phyloP scores from a whole-genome alignment of 2,329 filamentous ascomycete species.

The Trichoderma cornu-damae region DNA sequence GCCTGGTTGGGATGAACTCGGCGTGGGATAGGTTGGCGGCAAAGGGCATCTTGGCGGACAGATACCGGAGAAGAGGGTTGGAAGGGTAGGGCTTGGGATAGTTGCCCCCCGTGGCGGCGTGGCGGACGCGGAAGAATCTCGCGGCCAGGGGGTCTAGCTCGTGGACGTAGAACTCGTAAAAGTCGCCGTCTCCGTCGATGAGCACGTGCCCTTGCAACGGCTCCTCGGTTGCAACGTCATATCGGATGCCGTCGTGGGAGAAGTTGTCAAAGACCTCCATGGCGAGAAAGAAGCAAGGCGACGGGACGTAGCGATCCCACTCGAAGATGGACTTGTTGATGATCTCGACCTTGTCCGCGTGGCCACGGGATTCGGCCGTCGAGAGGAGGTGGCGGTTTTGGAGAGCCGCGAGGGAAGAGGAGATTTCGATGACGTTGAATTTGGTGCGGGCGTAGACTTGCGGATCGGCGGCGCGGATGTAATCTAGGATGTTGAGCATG shows the following conservation, averaged over 20 bases:
- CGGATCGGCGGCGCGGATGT: conserved; percentile 82
- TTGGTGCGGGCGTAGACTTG: conserved; percentile 91
- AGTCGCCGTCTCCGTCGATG: conserved; percentile 78
- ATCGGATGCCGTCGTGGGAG: conserved; percentile 88
- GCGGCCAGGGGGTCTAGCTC: conserved; percentile 75
- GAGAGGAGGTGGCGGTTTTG: conserved; percentile 67
- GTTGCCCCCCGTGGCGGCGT: conserved; percentile 63
- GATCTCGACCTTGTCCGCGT: conserved; percentile 83
- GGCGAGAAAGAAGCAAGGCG: conserved; percentile 94
- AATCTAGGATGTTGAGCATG: conserved; percentile 97
- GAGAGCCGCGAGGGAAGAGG: conserved; percentile 68
- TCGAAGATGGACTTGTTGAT: conserved; percentile 94
- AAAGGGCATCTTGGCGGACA: conserved; percentile 63
- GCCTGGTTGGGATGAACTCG: conserved; percentile 88
- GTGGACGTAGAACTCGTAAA: conserved; percentile 87
- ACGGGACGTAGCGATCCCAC: conserved; percentile 82
- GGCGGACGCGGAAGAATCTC: conserved; percentile 77
- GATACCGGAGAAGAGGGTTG: conserved; percentile 51
- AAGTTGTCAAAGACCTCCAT: conserved; percentile 99
- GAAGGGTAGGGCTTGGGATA: conserved; percentile 58
- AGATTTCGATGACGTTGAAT: conserved; percentile 96
- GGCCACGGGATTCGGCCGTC: conserved; percentile 64
- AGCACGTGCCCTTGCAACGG: conserved; percentile 86
- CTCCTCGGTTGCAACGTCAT: conserved; percentile 73
- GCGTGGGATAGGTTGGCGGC: conserved; percentile 70